Percentiles rank a stretch among this genome's conserved stretches.
Evolutionary conservation across 2,329 filamentous ascomycete species (phyloP).

Genomic region (Colletotrichum endophyticum): DNA sequence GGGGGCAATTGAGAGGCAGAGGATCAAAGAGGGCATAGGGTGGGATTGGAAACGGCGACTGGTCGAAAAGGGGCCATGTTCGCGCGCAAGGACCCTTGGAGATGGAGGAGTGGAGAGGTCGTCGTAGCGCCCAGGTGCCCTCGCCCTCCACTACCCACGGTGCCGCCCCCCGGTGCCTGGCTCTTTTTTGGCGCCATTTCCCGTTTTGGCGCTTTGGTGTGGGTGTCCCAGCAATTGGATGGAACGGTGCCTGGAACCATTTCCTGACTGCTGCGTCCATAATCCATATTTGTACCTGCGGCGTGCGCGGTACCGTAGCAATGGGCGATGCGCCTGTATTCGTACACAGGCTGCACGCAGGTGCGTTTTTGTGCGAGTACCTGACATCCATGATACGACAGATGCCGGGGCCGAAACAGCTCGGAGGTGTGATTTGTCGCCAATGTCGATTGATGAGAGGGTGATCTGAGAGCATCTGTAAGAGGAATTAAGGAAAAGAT

Average conservation of each 20-base stretch:
- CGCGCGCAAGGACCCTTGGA: constrained; percentile 3
- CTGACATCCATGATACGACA: constrained; percentile 13
- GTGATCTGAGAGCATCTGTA: neutral
- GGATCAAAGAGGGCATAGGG: constrained; percentile 8
- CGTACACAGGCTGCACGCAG: neutral
- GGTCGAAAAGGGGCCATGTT: constrained; percentile 20
- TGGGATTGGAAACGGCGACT: constrained; percentile 19
- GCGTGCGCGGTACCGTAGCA: neutral
- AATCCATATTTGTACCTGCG: neutral
- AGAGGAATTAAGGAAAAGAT: no score
- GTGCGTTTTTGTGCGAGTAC: neutral
- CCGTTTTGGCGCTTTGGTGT: constrained; percentile 13
- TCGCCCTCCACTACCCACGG: neutral
- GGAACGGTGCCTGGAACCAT: neutral
- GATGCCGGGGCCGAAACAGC: neutral
- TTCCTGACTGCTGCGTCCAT: neutral
- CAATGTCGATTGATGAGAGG: neutral
- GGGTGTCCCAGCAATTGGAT: constrained; percentile 2
- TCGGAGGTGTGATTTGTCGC: neutral
- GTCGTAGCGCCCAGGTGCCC: neutral
- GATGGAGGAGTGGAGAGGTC: constrained; percentile 1
- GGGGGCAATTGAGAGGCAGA: neutral
- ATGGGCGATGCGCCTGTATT: neutral
- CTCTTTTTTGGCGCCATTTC: constrained; percentile 11
- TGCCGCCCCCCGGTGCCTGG: neutral